Conservation (phyloP, 75 land plant species). For the Cupressus sempervirens region DNA sequence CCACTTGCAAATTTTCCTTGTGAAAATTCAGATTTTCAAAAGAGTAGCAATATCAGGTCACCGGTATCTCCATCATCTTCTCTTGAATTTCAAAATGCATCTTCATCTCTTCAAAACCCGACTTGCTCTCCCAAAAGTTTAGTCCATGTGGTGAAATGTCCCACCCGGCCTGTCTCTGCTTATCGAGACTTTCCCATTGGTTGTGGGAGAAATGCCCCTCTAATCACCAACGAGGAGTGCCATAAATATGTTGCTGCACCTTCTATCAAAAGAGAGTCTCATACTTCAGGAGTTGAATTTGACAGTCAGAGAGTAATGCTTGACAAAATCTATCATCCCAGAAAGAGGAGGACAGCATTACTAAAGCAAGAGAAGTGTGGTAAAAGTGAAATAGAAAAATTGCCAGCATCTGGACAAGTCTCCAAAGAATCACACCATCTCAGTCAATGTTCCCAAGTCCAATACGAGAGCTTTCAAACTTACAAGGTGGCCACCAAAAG, state of each 20-base stretch:
- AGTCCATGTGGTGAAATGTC: neutral
- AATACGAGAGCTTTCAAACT: neutral
- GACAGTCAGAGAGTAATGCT: neutral
- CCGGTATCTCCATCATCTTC: neutral
- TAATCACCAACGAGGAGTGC: constrained; percentile 13
- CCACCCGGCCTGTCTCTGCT: neutral
- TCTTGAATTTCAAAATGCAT: neutral
- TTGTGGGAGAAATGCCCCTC: neutral
- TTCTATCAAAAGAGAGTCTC: neutral
- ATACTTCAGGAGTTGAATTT: neutral
- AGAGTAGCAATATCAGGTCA: neutral
- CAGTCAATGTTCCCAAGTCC: neutral
- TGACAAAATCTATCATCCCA: neutral
- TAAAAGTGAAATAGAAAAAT: neutral
- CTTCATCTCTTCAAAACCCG: neutral
- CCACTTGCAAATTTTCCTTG: neutral
- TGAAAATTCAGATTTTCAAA: neutral
- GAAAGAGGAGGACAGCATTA: neutral
- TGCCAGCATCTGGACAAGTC: neutral
- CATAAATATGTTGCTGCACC: neutral
- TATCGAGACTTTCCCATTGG: neutral
- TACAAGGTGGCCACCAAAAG: neutral
- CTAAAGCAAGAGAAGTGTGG: neutral
- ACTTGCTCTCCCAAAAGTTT: neutral
- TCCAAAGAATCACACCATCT: neutral